Evolutionary conservation across 768 basidiomycete genomes (phyloP).

Genomic region (Pilatotrama ljubarskyi): DNA sequence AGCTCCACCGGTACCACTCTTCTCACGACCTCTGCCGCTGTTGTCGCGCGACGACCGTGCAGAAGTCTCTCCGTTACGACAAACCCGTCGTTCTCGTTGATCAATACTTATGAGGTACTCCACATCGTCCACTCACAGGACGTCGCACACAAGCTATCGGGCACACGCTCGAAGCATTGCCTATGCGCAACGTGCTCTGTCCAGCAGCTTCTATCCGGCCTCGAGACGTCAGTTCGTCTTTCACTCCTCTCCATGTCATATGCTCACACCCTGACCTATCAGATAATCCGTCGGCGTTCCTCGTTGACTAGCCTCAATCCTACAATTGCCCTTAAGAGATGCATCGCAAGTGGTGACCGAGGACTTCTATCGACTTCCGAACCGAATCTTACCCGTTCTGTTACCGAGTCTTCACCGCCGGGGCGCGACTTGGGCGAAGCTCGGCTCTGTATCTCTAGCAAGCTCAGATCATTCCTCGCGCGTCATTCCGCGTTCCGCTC

Average conservation of each 20-base stretch:
- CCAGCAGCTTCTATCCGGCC: background rate
- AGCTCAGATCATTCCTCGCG: constrained; percentile 11
- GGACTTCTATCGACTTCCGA: constrained; percentile 11
- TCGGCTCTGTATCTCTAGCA: constrained; percentile 10
- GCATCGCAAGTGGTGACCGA: background rate
- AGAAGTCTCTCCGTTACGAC: background rate
- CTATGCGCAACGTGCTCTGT: background rate
- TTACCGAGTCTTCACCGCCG: constrained; percentile 30
- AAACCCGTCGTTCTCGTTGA: background rate
- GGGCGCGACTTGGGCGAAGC: constrained; percentile 18
- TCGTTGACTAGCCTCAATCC: background rate
- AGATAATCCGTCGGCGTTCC: background rate
- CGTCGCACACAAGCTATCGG: background rate
- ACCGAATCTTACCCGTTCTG: constrained; percentile 31
- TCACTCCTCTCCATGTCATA: constrained; percentile 7
- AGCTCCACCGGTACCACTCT: background rate
- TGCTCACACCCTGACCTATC: constrained; percentile 7
- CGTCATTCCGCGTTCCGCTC: constrained; percentile 1
- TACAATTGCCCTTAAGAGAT: constrained; percentile 2
- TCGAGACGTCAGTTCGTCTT: background rate
- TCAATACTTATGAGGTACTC: background rate
- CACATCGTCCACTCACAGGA: background rate
- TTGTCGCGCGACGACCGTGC: background rate
- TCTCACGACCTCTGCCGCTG: too few species aligned
- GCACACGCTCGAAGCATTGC: background rate